Base-by-base conservation (phyloP, 129 eudicot species). In the Arctium lappa region DNA sequence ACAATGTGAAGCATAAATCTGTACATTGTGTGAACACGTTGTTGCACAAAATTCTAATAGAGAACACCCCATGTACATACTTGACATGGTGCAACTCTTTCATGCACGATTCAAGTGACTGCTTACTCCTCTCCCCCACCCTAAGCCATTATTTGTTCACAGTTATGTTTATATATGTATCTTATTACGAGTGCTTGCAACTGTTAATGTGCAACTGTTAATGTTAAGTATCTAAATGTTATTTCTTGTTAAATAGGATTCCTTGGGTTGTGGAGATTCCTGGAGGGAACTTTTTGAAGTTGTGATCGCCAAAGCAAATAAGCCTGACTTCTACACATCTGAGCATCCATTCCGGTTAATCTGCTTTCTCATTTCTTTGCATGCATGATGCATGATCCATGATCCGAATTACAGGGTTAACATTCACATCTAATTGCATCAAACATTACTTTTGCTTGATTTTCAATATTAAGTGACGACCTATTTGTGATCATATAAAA, bases 241-340 rank as follows among this genome's bases (percentile, higher is more conserved):
- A 22, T 30, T 40, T 88, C 83, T 73, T 76, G 69, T 80, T 78
- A 39, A 81, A 77, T 76, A 96, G 99, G 99, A 91, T 80, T 88
- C 95, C 27, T 79, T 93, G 92, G 98, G 97, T 65, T 80, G 74
- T 74, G 90, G 90, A 85, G 99, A 96, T 80, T 89, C 97, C 34
- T 96, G 99, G 99, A 90, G 93, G 92, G 99, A 96, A 72, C 97
- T 96, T 84, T 96, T 96, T 81, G 99, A 96, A 90, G 99, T 96
- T 31, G 97, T 96, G 80, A 96, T 96, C 74, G 99, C 99, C 77
- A 93, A 92, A 88, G 99, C 99, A 38, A 96, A 93, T 87, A 96
- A 96, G 82, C 99, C 99, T 31, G 97, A 96, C 33, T 96, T 96
- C 80, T 96, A 96, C 83, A 91, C 94, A 13, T 96, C 99, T 70